Percentiles rank a stretch among this genome's conserved stretches.
phyloP scores from a whole-genome alignment of 2,329 filamentous ascomycete genomes.

The Dactylellina drechsleri region DNA sequence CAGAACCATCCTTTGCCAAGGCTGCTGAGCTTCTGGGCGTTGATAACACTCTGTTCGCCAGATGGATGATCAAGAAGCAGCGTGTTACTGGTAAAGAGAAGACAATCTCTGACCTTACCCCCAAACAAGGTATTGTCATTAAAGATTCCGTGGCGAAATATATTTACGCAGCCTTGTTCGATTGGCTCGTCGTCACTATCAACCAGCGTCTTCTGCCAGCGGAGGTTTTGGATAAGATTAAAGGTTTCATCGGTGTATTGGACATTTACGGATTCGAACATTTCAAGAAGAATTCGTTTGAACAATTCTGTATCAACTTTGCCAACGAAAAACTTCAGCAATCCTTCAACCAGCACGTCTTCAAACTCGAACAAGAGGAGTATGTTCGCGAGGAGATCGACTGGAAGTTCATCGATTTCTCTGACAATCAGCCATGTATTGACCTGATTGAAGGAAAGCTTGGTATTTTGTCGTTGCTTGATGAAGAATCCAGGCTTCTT shows the following conservation, averaged over 20 bases:
- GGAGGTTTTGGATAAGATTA: constrained; percentile 81
- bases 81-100: constrained; percentile 95
- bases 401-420: constrained; percentile 99
- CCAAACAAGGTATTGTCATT: constrained; percentile 92
- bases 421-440: constrained; percentile 98
- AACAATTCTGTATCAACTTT: constrained; percentile 99
- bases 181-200: constrained; percentile 98
- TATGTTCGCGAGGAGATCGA: constrained; percentile 96
- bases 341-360: constrained; percentile 99
- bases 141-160: constrained; percentile 98
- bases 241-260: constrained; percentile 94
- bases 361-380: constrained; percentile 98
- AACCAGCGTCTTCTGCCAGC: constrained; percentile 90
- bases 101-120: constrained; percentile 93
- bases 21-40: constrained; percentile 90
- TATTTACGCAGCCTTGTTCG: constrained; percentile 97
- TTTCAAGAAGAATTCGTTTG: constrained; percentile 99
- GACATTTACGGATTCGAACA: constrained; percentile 99
- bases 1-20: constrained; percentile 82
- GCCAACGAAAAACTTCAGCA: constrained; percentile 99
- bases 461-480: constrained; percentile 87
- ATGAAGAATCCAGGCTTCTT: constrained; percentile 94
- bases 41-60: constrained; percentile 84
- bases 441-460: constrained; percentile 97
- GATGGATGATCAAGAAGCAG: constrained; percentile 99